Evolutionary conservation across 179 eudicot genomes (phyloP).

Genomic region (Spinacia oleracea): DNA sequence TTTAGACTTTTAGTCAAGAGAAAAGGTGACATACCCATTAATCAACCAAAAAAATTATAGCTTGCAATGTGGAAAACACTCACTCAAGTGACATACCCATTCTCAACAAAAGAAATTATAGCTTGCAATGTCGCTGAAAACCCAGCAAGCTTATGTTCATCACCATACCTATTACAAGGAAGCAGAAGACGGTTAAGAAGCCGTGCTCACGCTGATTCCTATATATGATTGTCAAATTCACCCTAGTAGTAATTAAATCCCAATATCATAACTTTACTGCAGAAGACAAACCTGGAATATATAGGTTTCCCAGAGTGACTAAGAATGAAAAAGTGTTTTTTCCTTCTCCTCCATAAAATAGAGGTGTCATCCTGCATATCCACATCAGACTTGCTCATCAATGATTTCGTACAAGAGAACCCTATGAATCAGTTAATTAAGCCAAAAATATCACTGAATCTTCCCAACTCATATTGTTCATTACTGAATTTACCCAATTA

Average conservation of each 20-base stretch:
- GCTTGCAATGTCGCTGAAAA: slow-evolving; percentile 98
- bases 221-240: background rate
- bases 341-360: slow-evolving; percentile 91
- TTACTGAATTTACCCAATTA: background rate
- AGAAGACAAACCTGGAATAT: slow-evolving; percentile 70
- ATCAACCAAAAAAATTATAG: background rate
- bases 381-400: slow-evolving; percentile 14
- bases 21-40: background rate
- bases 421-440: background rate
- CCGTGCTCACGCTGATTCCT: background rate
- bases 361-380: slow-evolving; percentile 84
- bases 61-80: background rate
- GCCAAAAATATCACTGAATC: background rate
- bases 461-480: background rate
- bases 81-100: slow-evolving; percentile 53
- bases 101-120: slow-evolving; percentile 91
- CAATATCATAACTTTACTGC: background rate
- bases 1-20: background rate
- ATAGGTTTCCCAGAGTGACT: slow-evolving; percentile 96
- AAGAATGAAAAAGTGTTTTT: slow-evolving; percentile 79
- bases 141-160: slow-evolving; percentile 93
- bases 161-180: slow-evolving; percentile 63
- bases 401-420: background rate
- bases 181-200: background rate
- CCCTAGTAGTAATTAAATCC: background rate